Base-by-base conservation (phyloP, 164 flowering plant species). In the Magnolia changhungtana region DNA sequence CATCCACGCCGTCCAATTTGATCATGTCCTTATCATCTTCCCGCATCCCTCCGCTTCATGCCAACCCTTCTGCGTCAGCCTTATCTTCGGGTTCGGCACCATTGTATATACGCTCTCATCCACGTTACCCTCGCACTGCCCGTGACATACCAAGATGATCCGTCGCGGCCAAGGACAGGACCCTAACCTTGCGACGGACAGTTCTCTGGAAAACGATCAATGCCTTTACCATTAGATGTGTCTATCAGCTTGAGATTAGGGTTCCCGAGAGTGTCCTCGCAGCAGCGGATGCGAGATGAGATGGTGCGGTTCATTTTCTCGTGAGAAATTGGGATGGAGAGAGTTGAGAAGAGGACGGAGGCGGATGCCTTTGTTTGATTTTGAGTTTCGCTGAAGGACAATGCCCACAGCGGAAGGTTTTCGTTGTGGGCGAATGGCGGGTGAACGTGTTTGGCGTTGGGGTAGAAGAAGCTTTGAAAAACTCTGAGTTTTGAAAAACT, bases 131-230 rank as follows among this genome's bases (percentile, higher is more conserved):
- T 87, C 86, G 61, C 91, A 88, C 84, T 92, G 80, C 11, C 97
- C 95, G 75, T 92, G 97, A 55, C 95, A 78, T 5, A 92, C 90
- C 49, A 92, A 84, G 29, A 91, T 91, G 67, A 91, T 91, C 66
- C 97, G 84, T 24, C 90, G 88, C 23, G 94, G 96, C 66, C 94
- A 75, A 1, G 63, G 92, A 89, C 37, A 51, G 72, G 8, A 20
- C 23, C 14, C 51, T 29, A 20, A 67, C 3, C 11, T 52, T 5
- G 58, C 1, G 18, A 20, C 49, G 51, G 18, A 8, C 19, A 1
- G 69, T 82, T 87, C 75, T 85, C 86, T 0, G 86, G 84, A 52
- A 85, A 85, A 50, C 72, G 72, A 23, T 74, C 72, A 2, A 75
- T 52, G 21, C 24, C 63, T 4, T n/a, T 6, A n/a, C 23, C n/a